A percentile compares a stretch with the other conserved stretches of the same genome.
Conservation (phyloP, 1,139 yeast species). For the Debaryomyces fabryi region DNA sequence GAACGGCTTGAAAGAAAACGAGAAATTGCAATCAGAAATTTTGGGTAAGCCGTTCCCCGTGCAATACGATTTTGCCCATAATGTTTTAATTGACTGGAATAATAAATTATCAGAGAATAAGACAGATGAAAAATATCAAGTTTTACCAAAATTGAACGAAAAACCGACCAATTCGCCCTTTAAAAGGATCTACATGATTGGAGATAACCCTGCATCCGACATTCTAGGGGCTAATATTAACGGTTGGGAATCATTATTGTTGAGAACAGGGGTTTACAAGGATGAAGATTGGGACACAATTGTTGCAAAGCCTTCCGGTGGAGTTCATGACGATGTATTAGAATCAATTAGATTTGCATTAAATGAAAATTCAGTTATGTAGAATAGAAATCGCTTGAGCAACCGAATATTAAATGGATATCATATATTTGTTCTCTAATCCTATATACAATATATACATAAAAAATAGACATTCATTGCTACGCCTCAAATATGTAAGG, state of each 20-base stretch:
- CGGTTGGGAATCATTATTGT: conserved; percentile 87
- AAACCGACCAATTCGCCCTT: conserved; percentile 48
- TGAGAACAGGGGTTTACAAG: conserved; percentile 83
- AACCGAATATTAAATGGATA: no score
- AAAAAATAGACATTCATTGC: neutral
- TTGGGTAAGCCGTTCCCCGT: conserved; percentile 84
- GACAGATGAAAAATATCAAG: conserved; percentile 20
- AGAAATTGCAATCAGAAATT: conserved; percentile 55
- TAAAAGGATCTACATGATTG: conserved; percentile 80
- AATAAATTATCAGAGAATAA: conserved; percentile 30
- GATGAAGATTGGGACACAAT: conserved; percentile 59
- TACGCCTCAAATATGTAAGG: neutral
- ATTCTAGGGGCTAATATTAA: conserved; percentile 83
- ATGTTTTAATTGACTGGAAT: conserved; percentile 65
- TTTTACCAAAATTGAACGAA: conserved; percentile 41
- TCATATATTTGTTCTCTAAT: no score
- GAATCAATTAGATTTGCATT: conserved; percentile 38
- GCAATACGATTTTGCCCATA: conserved; percentile 85
- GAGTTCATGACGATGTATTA: conserved; percentile 52
- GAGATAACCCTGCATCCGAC: conserved; percentile 94
- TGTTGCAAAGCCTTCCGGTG: conserved; percentile 47
- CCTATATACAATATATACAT: no score
- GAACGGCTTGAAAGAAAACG: conserved; percentile 46
- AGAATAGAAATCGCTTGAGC: neutral
- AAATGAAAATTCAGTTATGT: conserved; percentile 5